Percentiles rank a stretch among this genome's conserved stretches.
phyloP scores from a whole-genome alignment of 169 alveolate genomes.

The Cyclospora cayetanensis region DNA sequence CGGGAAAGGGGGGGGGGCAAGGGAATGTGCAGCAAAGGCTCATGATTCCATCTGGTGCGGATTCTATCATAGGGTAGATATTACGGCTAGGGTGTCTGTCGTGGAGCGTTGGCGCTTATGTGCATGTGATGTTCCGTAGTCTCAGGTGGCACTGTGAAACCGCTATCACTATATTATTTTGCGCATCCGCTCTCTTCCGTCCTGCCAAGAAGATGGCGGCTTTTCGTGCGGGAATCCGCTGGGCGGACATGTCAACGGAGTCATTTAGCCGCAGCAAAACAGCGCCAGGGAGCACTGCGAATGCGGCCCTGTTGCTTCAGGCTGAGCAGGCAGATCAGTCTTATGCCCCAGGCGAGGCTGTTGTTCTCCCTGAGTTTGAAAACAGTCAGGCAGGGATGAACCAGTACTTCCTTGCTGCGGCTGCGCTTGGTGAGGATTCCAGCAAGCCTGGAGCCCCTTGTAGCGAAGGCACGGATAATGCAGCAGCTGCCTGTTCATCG shows the following conservation, averaged over 20 bases:
- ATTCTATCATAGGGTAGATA: no score
- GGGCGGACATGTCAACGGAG: slow-evolving; percentile 66
- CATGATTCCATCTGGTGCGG: no score
- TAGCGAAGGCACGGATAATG: slow-evolving; percentile 22
- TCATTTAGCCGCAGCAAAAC: slow-evolving; percentile 62
- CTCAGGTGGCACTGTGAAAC: no score
- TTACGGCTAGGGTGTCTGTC: no score
- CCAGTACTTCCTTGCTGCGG: slow-evolving; percentile 61
- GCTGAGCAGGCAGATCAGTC: slow-evolving; percentile 65
- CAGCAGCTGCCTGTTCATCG: slow-evolving; percentile 20
- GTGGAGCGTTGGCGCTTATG: no score
- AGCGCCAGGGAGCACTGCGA: slow-evolving; percentile 58
- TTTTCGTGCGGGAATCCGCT: slow-evolving; percentile 55
- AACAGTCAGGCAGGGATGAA: slow-evolving; percentile 70
- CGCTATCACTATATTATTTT: no score
- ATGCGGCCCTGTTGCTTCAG: slow-evolving; percentile 51
- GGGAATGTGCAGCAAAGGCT: no score
- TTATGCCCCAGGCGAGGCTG: slow-evolving; percentile 50
- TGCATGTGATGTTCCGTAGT: no score
- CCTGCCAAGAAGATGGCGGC: slow-evolving; percentile 48
- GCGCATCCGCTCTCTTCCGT: not conserved
- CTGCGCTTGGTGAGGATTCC: slow-evolving; percentile 61
- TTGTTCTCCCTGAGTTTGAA: slow-evolving; percentile 63
- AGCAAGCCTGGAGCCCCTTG: slow-evolving; percentile 17
- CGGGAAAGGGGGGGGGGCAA: no score